Percentiles rank a stretch among this genome's conserved stretches.
phyloP scores from a whole-genome alignment of 305 asterid genomes.

The Fraxinus greggii region DNA sequence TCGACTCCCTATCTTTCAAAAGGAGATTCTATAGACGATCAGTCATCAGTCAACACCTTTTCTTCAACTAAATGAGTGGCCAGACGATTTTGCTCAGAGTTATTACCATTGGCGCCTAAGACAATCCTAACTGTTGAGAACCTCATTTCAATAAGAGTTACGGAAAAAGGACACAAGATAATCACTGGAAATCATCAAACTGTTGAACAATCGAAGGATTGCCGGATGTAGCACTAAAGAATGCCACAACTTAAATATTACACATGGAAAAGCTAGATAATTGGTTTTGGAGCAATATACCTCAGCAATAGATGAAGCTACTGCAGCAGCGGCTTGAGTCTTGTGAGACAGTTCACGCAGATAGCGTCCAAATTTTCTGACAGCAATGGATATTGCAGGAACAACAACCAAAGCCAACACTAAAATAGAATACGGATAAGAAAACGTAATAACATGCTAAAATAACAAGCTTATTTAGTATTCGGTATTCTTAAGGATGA shows the following conservation, averaged over 20 bases:
- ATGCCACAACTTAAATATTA: not conserved
- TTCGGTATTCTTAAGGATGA: constrained; percentile 15
- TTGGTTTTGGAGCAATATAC: constrained; percentile 29
- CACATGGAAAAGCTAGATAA: constrained; percentile 1
- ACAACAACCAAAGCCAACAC: constrained; percentile 83
- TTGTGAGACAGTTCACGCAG: constrained; percentile 80
- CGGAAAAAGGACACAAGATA: not conserved
- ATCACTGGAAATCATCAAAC: not conserved
- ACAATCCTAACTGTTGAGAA: not conserved
- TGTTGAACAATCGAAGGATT: not conserved
- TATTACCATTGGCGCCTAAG: not conserved
- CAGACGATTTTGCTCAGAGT: not conserved
- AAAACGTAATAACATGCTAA: constrained; percentile 8
- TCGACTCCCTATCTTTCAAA: not conserved
- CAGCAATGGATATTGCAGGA: constrained; percentile 63
- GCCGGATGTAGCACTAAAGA: constrained; percentile 1
- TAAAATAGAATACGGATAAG: constrained; percentile 25
- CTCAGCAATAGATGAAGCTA: constrained; percentile 88
- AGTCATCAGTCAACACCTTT: not conserved
- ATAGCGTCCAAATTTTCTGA: constrained; percentile 71
- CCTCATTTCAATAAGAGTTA: not conserved
- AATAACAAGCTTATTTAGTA: constrained; percentile 3
- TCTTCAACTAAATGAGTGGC: not conserved
- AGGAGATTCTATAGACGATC: not conserved
- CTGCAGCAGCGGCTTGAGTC: constrained; percentile 92